Evolutionary conservation across 148 eudicot genomes (phyloP).

Genomic region (Polygonum maritimum): DNA sequence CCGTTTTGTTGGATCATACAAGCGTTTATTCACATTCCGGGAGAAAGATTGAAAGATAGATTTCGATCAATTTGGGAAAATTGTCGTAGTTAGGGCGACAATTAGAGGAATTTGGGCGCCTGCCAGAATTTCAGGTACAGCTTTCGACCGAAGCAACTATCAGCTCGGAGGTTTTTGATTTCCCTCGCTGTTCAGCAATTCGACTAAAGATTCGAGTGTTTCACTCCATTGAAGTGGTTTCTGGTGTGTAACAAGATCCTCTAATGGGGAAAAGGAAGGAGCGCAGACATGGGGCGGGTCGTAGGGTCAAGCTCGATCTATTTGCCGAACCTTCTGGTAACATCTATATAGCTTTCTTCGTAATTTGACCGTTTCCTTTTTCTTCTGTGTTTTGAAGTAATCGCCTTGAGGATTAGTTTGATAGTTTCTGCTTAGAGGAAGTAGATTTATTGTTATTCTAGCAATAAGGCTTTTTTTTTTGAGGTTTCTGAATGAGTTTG

Average conservation of each 20-base stretch:
- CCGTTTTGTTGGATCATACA: not conserved
- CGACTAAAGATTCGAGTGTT: not conserved
- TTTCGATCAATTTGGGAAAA: not conserved
- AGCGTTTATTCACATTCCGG: not conserved
- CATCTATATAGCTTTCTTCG: slow-evolving; percentile 4
- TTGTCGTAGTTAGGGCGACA: slow-evolving; percentile 5
- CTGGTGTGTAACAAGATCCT: not conserved
- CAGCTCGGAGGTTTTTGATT: slow-evolving; percentile 4
- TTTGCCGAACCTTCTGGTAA: slow-evolving; percentile 97
- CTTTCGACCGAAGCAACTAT: not conserved
- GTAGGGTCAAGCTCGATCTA: slow-evolving; percentile 91
- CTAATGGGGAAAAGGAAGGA: slow-evolving; percentile 88
- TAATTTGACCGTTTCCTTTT: not conserved
- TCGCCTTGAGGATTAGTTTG: not conserved
- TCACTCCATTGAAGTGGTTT: not conserved
- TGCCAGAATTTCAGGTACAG: not conserved
- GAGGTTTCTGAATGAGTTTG: not conserved
- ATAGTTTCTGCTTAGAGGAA: not conserved
- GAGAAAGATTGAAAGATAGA: not conserved
- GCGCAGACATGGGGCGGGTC: slow-evolving; percentile 64
- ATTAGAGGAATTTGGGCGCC: not conserved
- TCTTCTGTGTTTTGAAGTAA: not conserved
- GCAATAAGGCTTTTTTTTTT: not conserved
- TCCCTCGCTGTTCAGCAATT: not conserved
- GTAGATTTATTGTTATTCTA: not conserved